Evolutionary conservation across 2,329 filamentous ascomycete genomes (phyloP), one percentile per base, ranked within the genome.

Genomic region (Fusarium camptoceras): DNA sequence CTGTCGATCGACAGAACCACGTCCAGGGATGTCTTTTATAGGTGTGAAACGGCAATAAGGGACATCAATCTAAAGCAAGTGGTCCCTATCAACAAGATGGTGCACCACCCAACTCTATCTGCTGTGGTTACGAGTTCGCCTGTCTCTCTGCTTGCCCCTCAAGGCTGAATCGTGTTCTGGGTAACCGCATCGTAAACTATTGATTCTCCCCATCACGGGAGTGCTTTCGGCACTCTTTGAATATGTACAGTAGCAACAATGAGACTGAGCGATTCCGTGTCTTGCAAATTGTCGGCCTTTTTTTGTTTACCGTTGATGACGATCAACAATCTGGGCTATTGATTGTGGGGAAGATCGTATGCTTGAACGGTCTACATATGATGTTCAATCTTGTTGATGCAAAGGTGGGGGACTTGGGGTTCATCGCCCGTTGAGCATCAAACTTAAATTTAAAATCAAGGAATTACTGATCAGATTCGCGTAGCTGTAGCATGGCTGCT

Each of bases 81-180:
- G 30, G 55, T 44, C 64, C 30, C 59, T 46, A 54, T 47, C 16
- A 43, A 39, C 14, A 48, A 62, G 58, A 63, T 68, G n/a, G n/a
- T n/a, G n/a, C 58, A 61, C 63, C 55, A 34, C 28, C 31, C 55
- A 64, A 47, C 49, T 37, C 44, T 66, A 49, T 31, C 54, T 49
- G 61, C 27, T 46, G 37, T 37, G 39, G 55, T 66, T 58, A 60
- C n/a, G 42, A 55, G 58, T 61, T 66, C 64, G 63, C 44, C 55
- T 63, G 55, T 49, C 59, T 57, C 57, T 27, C 43, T 60, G 59
- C 60, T 54, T 59, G 31, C 31, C 49, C 49, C 55, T 68, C 53
- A 67, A 68, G 60, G 72, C 67, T 70, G 72, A 59, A 55, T 56
- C 28, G 43, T 56, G 41, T 49, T 43, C 16, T 20, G 9, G 39